phyloP scores from a whole-genome alignment of 306 rosid species.

The Cucumis melo region DNA sequence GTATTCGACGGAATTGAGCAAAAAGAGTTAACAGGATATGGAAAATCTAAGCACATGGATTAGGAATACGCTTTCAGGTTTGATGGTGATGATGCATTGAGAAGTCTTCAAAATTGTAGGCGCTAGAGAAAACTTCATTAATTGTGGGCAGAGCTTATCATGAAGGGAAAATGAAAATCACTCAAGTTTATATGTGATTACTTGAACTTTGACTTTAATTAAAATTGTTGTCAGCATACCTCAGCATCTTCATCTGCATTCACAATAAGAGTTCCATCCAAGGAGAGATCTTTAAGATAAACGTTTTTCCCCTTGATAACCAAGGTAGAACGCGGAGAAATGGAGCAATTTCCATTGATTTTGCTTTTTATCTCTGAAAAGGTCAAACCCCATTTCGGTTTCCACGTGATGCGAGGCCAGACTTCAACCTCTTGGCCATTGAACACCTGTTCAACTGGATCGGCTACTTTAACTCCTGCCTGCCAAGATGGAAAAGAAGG shows the following conservation, averaged over 20 bases:
- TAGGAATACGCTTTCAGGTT: neutral
- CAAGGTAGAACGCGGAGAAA: slow-evolving; percentile 73
- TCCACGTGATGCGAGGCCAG: slow-evolving; percentile 81
- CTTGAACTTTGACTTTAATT: neutral
- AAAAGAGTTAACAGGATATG: neutral
- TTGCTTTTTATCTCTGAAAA: slow-evolving; percentile 53
- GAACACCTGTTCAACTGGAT: slow-evolving; percentile 54
- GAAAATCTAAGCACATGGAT: neutral
- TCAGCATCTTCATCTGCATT: slow-evolving; percentile 49
- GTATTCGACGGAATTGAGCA: neutral
- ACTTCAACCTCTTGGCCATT: slow-evolving; percentile 88
- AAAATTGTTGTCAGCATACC: slow-evolving; percentile 31
- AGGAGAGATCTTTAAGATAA: slow-evolving; percentile 45
- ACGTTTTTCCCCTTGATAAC: slow-evolving; percentile 55
- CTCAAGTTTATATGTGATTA: neutral
- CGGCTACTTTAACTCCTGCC: slow-evolving; percentile 77
- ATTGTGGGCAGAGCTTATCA: neutral
- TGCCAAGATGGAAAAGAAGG: slow-evolving; percentile 15
- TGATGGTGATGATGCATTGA: neutral
- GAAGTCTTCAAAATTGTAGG: neutral
- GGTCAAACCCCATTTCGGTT: slow-evolving; percentile 84
- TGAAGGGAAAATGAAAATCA: neutral
- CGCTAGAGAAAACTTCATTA: neutral
- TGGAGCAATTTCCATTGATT: slow-evolving; percentile 49
- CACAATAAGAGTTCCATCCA: slow-evolving; percentile 76